Evolutionary conservation across 2,329 filamentous ascomycete genomes (phyloP), one percentile per base, ranked within the genome.

Genomic region (Chaetomium strumarium): DNA sequence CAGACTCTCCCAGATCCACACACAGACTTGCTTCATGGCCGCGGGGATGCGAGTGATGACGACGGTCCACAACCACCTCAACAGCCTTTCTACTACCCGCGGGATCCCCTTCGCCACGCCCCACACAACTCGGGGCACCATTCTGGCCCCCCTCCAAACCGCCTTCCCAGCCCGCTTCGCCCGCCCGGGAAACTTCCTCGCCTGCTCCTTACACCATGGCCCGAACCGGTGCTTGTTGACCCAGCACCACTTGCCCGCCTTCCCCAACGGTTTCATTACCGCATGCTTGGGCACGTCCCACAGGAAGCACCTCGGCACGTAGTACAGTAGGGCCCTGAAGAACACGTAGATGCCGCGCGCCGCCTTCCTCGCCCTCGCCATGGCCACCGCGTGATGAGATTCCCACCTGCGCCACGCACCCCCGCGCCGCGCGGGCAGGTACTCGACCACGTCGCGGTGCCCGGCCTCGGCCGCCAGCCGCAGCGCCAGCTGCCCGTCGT

Each of bases 401-500:
- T 62, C 63, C 66, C 72, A 72, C 9, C 73, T 60, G 17, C 60
- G 55, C 64, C 67, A 70, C 2, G 66, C 68, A 4, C 72, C 73
- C 2, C 60, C 67, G 0, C 74, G 62, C 0, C 72, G 62, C 0
- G 57, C 39, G 0, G 74, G 75, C 1, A 78, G 65, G 42, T 70
- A 73, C 1, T 62, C 62, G 4, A 77, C 73, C 3, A 76, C 63
- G 8, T 75, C 73, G 14, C 67, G 61, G 49, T 76, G 73, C 1
- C 68, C 66, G 17, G 65, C 67, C 1, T 58, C 53, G 0, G 72
- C 72, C 0, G 75, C 75, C 1, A 78, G 66, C 1, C 74, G 69
- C 13, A 77, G 61, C 1, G 75, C 74, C 1, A 71, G 65, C 46
- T 74, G 68, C 0, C 74, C 75, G 48, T 76, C 73, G 47, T 76